Base-by-base conservation (phyloP, 495 filamentous ascomycete genomes). In the Talaromyces adpressus region DNA sequence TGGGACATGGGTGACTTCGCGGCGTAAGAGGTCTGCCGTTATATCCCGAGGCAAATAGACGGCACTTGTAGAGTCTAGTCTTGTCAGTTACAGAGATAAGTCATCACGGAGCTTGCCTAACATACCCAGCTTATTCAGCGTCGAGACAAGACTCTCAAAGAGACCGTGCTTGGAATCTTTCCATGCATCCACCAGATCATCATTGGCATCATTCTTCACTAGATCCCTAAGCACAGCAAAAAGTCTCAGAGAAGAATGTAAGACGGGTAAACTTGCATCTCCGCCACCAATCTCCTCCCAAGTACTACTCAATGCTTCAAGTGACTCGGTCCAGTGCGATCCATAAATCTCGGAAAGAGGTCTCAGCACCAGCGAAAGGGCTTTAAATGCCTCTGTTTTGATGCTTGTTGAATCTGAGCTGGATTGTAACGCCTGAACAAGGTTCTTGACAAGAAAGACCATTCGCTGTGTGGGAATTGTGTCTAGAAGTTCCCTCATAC, bases 141-240 rank as follows among this genome's bases (percentile, higher is more conserved):
- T 78, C 25, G 77, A 79, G 12, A 92, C 75, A 12, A 97, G 69
- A 6, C 78, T 82, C 49, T 76, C 73, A 23, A 83, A 82, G 3
- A 87, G 76, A 0, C 69, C 68, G 11, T 72, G 65, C 18, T 79
- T 75, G 14, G 75, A 79, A 25, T 84, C 80, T 25, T 77, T 76
- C 77, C 91, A 85, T 4, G 84, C 84, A 66, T 98, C 93, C 8
- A 85, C 73, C 3, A 96, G 82, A 71, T 98, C 93, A 69, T 97
- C 93, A 68, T 97, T 97, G 20, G 85, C 75, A 29, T 78, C 74
- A 62, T 73, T 66, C 9, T 73, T 70, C n/a, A 76, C 72, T 6
- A 88, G 71, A 12, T 76, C 79, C 63, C 82, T 80, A 23, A 97
- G 69, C 3, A 79, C 73, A 12, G 77, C 72, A 62, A 89, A 85